phyloP scores from a whole-genome alignment of 1,284 basidiomycete species.

The Bondarzewia mesenterica region DNA sequence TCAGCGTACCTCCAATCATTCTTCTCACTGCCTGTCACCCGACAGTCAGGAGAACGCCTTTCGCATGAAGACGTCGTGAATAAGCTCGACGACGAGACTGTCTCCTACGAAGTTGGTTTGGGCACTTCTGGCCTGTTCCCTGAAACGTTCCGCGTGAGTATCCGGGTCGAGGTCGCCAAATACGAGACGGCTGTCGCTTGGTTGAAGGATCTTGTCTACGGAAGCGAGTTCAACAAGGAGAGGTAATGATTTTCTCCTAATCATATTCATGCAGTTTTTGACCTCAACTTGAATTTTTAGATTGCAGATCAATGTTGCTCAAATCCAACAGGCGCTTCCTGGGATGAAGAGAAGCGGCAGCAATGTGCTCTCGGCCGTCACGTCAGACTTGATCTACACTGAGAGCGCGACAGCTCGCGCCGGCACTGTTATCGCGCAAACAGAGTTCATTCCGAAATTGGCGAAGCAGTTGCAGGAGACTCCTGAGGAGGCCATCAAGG shows the following conservation, averaged over 20 bases:
- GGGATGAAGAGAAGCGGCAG: slow-evolving; percentile 88
- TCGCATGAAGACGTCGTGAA: slow-evolving; percentile 89
- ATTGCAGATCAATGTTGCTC: slow-evolving; percentile 80
- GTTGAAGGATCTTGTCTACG: slow-evolving; percentile 86
- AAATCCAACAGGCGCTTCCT: slow-evolving; percentile 89
- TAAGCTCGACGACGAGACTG: slow-evolving; percentile 86
- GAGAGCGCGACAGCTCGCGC: slow-evolving; percentile 70
- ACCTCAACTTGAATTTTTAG: slow-evolving; percentile 30
- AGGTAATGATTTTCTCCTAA: slow-evolving; percentile 37
- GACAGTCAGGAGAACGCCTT: slow-evolving; percentile 62
- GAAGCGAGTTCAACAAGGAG: slow-evolving; percentile 77
- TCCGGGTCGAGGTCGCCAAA: slow-evolving; percentile 78
- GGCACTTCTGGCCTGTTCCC: slow-evolving; percentile 68
- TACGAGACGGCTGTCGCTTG: slow-evolving; percentile 84
- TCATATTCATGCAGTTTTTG: not conserved
- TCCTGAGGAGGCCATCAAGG: slow-evolving; percentile 64
- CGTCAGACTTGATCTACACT: slow-evolving; percentile 62
- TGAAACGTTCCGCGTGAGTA: slow-evolving; percentile 69
- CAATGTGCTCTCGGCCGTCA: slow-evolving; percentile 72
- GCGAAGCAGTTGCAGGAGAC: slow-evolving; percentile 67
- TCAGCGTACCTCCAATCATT: slow-evolving; percentile 83
- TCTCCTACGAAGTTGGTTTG: slow-evolving; percentile 74
- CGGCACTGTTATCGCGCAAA: slow-evolving; percentile 65
- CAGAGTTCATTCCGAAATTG: slow-evolving; percentile 76
- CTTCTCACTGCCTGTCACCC: slow-evolving; percentile 82